Conservation (phyloP, 345 rosid species). For the Pelargonium nanum region DNA sequence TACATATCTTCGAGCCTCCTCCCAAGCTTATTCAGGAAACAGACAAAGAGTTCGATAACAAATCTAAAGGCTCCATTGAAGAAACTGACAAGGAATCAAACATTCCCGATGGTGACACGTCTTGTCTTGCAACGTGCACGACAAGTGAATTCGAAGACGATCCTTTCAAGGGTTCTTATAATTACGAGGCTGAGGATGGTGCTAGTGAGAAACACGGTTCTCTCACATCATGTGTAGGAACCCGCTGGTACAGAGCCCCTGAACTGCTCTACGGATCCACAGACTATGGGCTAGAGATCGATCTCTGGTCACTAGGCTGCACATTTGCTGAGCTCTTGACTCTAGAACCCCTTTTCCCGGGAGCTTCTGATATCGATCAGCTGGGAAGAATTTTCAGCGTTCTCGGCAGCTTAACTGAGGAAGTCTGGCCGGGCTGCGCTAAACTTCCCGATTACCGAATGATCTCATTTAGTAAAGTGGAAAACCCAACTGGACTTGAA, state of each 20-base stretch:
- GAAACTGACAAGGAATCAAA: conserved; percentile 56
- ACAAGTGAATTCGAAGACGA: conserved; percentile 70
- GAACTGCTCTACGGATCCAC: conserved; percentile 88
- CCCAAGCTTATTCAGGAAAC: too few relatives aligned
- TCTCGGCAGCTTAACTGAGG: conserved; percentile 69
- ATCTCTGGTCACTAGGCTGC: conserved; percentile 90
- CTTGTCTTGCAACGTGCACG: conserved; percentile 90
- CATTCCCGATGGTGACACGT: conserved; percentile 49
- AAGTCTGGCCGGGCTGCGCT: conserved; percentile 63
- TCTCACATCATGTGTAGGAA: conserved; percentile 86
- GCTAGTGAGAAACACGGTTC: conserved; percentile 34
- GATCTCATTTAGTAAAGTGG: conserved; percentile 67
- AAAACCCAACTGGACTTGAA: conserved; percentile 54
- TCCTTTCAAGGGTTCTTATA: conserved; percentile 37
- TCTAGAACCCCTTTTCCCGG: conserved; percentile 76
- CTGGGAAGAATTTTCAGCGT: conserved; percentile 53
- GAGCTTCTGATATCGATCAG: conserved; percentile 85
- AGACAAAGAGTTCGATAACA: conserved; percentile 37
- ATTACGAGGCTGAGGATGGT: conserved; percentile 50
- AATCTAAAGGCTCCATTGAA: conserved; percentile 33
- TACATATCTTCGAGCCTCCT: conserved; percentile 20
- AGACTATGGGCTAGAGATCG: conserved; percentile 67
- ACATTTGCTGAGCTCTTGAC: conserved; percentile 71
- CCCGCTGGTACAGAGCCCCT: conserved; percentile 96
- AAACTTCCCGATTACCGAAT: conserved; percentile 72